Base-by-base conservation (phyloP, 1,284 basidiomycete genomes). In the Cryptococcus floricola region DNA sequence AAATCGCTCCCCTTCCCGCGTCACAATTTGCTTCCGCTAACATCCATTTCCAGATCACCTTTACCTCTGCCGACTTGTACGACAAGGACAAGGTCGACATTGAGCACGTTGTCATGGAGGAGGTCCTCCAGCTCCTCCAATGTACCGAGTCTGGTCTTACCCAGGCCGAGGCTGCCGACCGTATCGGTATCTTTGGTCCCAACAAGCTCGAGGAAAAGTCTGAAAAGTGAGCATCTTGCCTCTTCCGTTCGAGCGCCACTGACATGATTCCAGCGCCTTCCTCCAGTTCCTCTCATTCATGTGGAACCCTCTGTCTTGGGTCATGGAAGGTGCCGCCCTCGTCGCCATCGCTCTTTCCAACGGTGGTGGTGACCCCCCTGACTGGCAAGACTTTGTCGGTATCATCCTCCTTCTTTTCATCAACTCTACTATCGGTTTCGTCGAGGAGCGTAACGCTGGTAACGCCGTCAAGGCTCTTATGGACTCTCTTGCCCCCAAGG, bases 11-110 rank as follows among this genome's bases (percentile, higher is more conserved):
- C 16, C 38, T 27, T 45, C 45, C 31, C 13, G 47, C 47, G 18
- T 39, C 31, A 14, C 18, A 13, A 53, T 48, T 27, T 44, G 31
- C 19, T 37, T 53, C 28, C 8, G 25, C 28, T 41, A 18, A 10
- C 44, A 19, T 16, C 25, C n/a, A 12, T 10, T 42, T 4, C 2
- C 54, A 75, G 73, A 75, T 75, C 59, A 66, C 70, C 57, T 73
- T 76, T 62, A 75, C 73, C 51, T 71, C 71, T 50, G 64, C 68
- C 67, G 75, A 98, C 79, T 81, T 98, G 48, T 96, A 95, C 78
- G 90, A 95, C 80, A 96, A 95, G 82, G 92, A 97, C 81, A 98
- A 98, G 82, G 94, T 98, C 78, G 94, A 98, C 79, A 84, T 98
- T 56, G 94, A 97, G 82, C 94, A 91, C 49, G 87, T 98, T 73